Evolutionary conservation across 768 basidiomycete species (phyloP), one percentile per base, ranked within the genome.

Genomic region (Kwoniella shandongensis): DNA sequence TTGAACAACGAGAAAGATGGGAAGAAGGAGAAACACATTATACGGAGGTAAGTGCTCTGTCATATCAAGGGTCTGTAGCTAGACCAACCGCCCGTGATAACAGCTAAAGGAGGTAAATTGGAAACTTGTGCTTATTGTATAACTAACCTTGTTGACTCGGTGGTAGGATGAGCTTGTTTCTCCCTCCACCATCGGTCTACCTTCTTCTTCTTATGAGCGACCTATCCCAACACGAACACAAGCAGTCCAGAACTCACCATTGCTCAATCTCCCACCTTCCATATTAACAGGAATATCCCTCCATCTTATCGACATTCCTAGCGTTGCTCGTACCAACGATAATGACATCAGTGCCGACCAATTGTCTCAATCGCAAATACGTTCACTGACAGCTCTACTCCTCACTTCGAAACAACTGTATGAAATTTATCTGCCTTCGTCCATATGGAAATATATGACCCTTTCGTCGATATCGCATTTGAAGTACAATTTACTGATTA

Each of bases 401-500:
- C 20, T 26, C 25, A 49, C 25, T 2, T 41, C 20, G 20, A 51
- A 18, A 30, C 5, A 32, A 2, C 22, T 59, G 1, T 39, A 57
- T 17, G 27, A 57, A 15, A 26, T 54, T 25, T 20, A 26, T 17
- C 26, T 65, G 3, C 63, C 61, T 3, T 40, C 42, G 10, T 29
- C 18, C 15, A 44, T 61, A 22, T 68, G 67, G 67, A 22, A 23
- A 4, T 22, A 18, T 10, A 23, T 68, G 11, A 49, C 58, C 15
- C 42, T 41, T 3, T 27, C 57, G 26, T 38, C 46, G n/a, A 54
- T 62, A 3, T 13, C 39, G n/a, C 42, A 39, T 23, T 65, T 35
- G 15, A 45, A 18, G 18, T n/a, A 40, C 20, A 35, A 44, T 8
- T 26, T 62, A 10, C 23, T 62, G 15, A 42, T 29, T 22, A 29